Evolutionary conservation across 2,329 filamentous ascomycete species (phyloP), one percentile per base, ranked within the genome.

Genomic region (Sporothrix pallida): DNA sequence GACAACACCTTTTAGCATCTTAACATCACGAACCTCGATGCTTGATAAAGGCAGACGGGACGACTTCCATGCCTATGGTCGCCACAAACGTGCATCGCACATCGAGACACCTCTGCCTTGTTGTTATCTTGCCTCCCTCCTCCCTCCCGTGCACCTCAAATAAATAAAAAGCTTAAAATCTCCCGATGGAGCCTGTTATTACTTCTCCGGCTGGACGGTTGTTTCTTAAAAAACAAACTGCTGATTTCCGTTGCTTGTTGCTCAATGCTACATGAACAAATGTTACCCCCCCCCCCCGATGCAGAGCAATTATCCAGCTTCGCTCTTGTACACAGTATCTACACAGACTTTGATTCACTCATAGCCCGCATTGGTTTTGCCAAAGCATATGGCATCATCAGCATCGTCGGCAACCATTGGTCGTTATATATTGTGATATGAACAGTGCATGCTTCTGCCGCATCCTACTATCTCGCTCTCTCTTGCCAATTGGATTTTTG

Each of bases 81-180:
- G 15, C 46, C 17, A n/a, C 23, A 7, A 52, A 50, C 26, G 23
- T 37, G 20, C 44, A 46, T 26, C 63, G 20, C 63, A 52, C 44
- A 20, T 52, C 62, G 52, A 8, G n/a, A 52, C 48, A 68, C 65
- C 46, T n/a, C 23, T 31, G 20, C 42, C 50, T 70, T 10, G 48
- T 20, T 8, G 26, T 8, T 50, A 15, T 17, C 50, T 15, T 9
- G 23, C 15, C 31, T 56, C 67, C 5, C 17, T 56, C 23, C 69
- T 12, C 54, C 31, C 54, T 20, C 26, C 52, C 52, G 52, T 31
- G 26, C 50, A 26, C 15, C 17, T 7, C 12, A 70, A 60, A 60
- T 70, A 20, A 48, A 31, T 60, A 17, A 37, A 70, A 60, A 70
- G 68, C 68, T 70, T 70, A 70, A 71, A 62, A 50, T 46, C 31